Evolutionary conservation across 352 stramenopile genomes (phyloP).

Genomic region (Phytopythium vexans): DNA sequence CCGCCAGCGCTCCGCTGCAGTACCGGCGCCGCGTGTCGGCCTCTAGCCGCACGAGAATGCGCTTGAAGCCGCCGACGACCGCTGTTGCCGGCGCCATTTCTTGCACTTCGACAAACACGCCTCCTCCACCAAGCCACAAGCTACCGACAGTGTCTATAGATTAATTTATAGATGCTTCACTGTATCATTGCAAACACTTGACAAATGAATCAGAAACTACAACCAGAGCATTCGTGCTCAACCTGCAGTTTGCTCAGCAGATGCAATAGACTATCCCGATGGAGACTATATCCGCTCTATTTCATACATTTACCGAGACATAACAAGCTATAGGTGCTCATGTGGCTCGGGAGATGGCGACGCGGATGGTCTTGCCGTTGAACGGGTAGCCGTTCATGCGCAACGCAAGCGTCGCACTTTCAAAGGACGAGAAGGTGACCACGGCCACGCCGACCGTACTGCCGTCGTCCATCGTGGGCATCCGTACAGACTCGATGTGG

Average conservation of each 20-base stretch:
- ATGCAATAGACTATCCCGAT: no score
- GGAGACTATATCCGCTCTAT: no score
- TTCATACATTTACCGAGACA: no score
- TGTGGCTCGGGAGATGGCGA: constrained; percentile 35
- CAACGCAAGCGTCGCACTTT: constrained; percentile 49
- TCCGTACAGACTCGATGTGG: constrained; percentile 47
- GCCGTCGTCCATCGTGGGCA: constrained; percentile 68
- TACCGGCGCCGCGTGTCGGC: constrained; percentile 30
- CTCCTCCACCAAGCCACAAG: background rate
- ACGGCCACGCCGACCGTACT: constrained; percentile 68
- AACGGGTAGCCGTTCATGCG: constrained; percentile 70
- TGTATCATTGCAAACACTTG: no score
- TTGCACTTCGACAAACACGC: background rate
- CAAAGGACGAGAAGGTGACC: constrained; percentile 47
- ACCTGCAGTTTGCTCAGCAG: no score
- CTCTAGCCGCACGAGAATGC: constrained; percentile 32
- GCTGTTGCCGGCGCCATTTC: background rate
- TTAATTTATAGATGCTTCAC: no score
- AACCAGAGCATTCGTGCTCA: no score
- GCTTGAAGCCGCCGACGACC: constrained; percentile 26
- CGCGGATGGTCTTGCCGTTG: constrained; percentile 61
- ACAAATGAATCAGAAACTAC: no score
- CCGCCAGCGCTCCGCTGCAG: constrained; percentile 21
- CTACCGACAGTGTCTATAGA: background rate
- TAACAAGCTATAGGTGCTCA: constrained; percentile 5